phyloP scores from a whole-genome alignment of 2,329 filamentous ascomycete genomes.

The Plectosphaerella sp. region DNA sequence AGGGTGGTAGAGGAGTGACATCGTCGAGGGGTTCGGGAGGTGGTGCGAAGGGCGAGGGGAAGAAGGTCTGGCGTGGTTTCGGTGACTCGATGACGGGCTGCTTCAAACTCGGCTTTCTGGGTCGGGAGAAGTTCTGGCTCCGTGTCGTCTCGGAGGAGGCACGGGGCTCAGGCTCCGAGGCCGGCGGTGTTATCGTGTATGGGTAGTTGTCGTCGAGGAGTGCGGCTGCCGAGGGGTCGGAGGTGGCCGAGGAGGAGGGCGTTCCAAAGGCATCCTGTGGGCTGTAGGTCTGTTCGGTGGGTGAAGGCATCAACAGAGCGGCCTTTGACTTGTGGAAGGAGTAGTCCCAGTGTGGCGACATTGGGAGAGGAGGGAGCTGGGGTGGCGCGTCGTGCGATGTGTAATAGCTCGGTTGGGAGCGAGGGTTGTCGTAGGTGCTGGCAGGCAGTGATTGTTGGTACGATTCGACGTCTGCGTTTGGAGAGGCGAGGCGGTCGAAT shows the following conservation, averaged over 20 bases:
- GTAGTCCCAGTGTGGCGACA: slow-evolving; percentile 41
- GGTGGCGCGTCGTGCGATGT: slow-evolving; percentile 13
- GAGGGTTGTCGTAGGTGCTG: not conserved
- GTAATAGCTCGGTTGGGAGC: slow-evolving; percentile 8
- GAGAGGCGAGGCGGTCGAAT: slow-evolving; percentile 13
- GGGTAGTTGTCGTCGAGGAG: not conserved
- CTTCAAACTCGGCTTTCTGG: slow-evolving; percentile 48
- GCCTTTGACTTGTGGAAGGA: slow-evolving; percentile 7
- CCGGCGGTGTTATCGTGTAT: slow-evolving; percentile 11
- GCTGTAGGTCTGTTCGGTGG: slow-evolving; percentile 22
- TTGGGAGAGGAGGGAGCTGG: slow-evolving; percentile 27
- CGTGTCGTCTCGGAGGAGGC: slow-evolving; percentile 12
- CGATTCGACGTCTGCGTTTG: slow-evolving; percentile 9
- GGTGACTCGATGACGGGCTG: slow-evolving; percentile 31
- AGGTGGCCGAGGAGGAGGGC: not conserved
- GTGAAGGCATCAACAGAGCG: slow-evolving; percentile 17
- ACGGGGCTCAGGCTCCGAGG: slow-evolving; percentile 18
- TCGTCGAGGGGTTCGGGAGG: slow-evolving; percentile 18
- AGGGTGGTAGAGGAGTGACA: slow-evolving; percentile 12
- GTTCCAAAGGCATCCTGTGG: slow-evolving; percentile 23
- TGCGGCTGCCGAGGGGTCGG: slow-evolving; percentile 10
- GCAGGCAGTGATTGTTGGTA: slow-evolving; percentile 7
- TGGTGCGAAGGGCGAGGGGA: slow-evolving; percentile 8
- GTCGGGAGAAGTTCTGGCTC: slow-evolving; percentile 56
- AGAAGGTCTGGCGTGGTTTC: slow-evolving; percentile 22